Base-by-base conservation (phyloP, 495 filamentous ascomycete species). In the Talaromyces thailandensis region DNA sequence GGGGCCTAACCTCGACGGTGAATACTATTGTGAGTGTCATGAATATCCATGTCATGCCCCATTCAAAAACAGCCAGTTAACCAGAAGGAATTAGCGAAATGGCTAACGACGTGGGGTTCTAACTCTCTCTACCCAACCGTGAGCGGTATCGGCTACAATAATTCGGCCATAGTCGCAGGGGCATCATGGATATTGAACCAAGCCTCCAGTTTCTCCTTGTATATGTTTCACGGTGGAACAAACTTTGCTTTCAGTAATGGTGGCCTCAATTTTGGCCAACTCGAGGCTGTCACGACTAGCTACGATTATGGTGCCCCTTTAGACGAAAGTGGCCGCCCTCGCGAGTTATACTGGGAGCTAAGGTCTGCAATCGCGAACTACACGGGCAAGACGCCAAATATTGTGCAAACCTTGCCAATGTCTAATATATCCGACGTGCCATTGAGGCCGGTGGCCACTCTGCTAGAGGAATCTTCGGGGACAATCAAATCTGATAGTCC, bases 221-320 rank as follows among this genome's bases (percentile, higher is more conserved):
- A 51, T 16, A 51, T 51, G 45, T 77, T 80, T 53, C 78, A 81
- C 63, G 77, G 77, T 9, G 76, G 76, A 1, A 80, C 74, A 0
- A 79, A 78, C 40, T 81, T 75, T 58, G 78, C 72, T 0, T 79
- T 77, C 62, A 64, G 71, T 25, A 79, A 77, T 58, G 78, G 78
- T 21, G 75, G 45, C n/a, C 8, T 14, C 8, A 75, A 18, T 64
- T 75, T 2, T 79, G 76, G 76, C 14, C 8, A 58, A 9, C 64
- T 73, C 28, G 70, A 71, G 4, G 66, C 64, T 16, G 73, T 78
- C 8, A 75, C 71, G 1, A 77, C 77, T 18, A 78, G 75, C 64
- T 81, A 81, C 63, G 77, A 81, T 62, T 81, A 81, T 35, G 76
- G 77, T 32, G 65, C 78, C 1, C 76, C 78, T 9, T 66, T 79